Evolutionary conservation across 2,329 filamentous ascomycete genomes (phyloP), one percentile per base, ranked within the genome.

Genomic region (Whalleya microplaca): DNA sequence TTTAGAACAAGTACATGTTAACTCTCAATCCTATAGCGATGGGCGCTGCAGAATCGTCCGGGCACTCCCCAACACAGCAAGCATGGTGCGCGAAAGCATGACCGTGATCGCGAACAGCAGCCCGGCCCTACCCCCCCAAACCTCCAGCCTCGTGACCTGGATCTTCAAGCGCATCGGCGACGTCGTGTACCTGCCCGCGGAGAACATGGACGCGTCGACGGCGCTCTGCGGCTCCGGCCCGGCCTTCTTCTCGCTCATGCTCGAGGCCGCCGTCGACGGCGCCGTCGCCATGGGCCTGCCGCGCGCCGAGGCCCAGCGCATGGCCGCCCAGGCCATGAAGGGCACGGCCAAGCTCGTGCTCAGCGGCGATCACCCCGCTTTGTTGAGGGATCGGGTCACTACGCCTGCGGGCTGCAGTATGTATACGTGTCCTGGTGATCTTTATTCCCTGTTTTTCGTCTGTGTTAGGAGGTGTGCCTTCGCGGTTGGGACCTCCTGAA

Each of bases 31-130:
- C n/a, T n/a, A n/a, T n/a, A n/a, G n/a, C 53, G 77, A 78, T 53
- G 78, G 79, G 23, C 75, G 78, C 41, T 89, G 84, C 73, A 79
- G 83, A 42, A 81, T 95, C 44, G 87, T 96, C 3, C 82, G 91
- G 29, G 91, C 89, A 52, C 92, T 96, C 84, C 91, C 91, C 65
- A 96, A 96, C 77, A 93, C 90, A 0, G 91, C 91, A 10, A 87
- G 87, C 21, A 81, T 90, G 47, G 88, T 96, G 55, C 78, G 90
- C 45, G 88, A 96, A 73, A 87, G 84, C 64, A 95, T 95, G 90
- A 94, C 88, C 3, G 86, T 95, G 51, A 88, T 96, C 64, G 86
- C 85, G 46, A 85, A 81, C 45, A 79, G 81, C 6, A 78, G 77
- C 8, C 84, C 86, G 8, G 80, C 86, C 2, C 76, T 91, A 14